phyloP scores from a whole-genome alignment of 306 rosid genomes.

The Rubus idaeus region DNA sequence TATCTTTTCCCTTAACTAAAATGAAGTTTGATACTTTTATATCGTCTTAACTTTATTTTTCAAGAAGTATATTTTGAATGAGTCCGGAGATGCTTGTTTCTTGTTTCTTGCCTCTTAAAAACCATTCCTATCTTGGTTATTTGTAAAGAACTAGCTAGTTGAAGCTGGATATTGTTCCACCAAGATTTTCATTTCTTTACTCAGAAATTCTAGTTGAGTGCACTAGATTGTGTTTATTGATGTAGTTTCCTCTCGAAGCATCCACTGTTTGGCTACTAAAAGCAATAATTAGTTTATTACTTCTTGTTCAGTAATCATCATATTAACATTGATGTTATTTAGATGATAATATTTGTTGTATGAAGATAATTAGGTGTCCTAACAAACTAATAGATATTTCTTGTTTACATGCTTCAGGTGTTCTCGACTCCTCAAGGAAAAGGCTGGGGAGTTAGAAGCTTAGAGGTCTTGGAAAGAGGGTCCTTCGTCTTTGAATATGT shows the following conservation, averaged over 20 bases:
- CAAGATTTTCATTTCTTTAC: background rate
- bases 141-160: background rate
- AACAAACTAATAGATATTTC: background rate
- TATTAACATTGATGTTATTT: background rate
- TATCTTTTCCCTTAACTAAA: background rate
- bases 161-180: background rate
- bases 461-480: constrained; percentile 73
- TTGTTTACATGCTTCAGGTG: constrained; percentile 49
- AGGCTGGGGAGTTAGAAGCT: constrained; percentile 89
- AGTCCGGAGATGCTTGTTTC: background rate
- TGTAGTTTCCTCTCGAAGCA: constrained; percentile 3
- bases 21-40: background rate
- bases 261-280: background rate
- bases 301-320: background rate
- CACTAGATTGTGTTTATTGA: background rate
- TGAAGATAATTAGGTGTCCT: background rate
- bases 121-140: background rate
- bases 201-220: background rate
- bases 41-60: background rate
- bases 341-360: background rate
- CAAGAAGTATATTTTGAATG: background rate
- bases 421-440: constrained; percentile 65
- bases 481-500: constrained; percentile 79
- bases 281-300: background rate
- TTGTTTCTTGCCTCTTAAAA: background rate